A percentile compares a stretch with the other conserved stretches of the same genome.
Conservation (phyloP, 2,329 filamentous ascomycete genomes). For the Periconia macrospinosa region DNA sequence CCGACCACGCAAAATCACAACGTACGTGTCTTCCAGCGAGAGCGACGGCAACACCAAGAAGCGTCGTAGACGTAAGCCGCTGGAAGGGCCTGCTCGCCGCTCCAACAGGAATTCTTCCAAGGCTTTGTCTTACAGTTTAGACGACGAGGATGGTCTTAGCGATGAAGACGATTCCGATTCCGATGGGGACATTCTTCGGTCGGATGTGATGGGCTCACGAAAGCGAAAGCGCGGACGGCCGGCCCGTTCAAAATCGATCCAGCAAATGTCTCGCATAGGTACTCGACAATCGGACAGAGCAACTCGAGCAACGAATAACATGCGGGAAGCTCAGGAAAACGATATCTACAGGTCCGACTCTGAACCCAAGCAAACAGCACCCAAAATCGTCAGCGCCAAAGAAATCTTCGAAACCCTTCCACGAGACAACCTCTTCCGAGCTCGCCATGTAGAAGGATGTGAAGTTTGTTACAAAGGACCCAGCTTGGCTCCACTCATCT, state of each 20-base stretch:
- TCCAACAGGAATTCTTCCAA: conserved; percentile 24
- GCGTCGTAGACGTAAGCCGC: conserved; percentile 19
- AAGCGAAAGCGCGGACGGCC: conserved; percentile 40
- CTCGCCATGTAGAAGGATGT: conserved; percentile 71
- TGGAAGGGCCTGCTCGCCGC: conserved; percentile 28
- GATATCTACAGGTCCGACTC: conserved; percentile 56
- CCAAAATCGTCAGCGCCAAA: conserved; percentile 63
- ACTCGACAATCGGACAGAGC: conserved; percentile 50
- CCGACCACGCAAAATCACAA: conserved; percentile 15
- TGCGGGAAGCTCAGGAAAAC: conserved; percentile 62
- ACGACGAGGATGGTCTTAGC: conserved; percentile 30
- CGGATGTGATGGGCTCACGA: conserved; percentile 42
- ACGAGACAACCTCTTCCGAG: conserved; percentile 66
- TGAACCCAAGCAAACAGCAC: conserved; percentile 41
- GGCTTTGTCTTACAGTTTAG: conserved; percentile 10
- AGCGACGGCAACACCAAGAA: conserved; percentile 16
- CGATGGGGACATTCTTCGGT: conserved; percentile 40
- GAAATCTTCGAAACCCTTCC: conserved; percentile 72
- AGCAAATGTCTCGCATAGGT: conserved; percentile 25
- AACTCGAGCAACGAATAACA: conserved; percentile 50
- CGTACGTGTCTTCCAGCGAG: conserved; percentile 23
- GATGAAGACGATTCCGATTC: conserved; percentile 31
- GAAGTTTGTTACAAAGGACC: conserved; percentile 67
- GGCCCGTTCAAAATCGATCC: conserved; percentile 7
- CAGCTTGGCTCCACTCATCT: conserved; percentile 71